phyloP scores from a whole-genome alignment of 2,329 filamentous ascomycete species.

The Massarina eburnea region DNA sequence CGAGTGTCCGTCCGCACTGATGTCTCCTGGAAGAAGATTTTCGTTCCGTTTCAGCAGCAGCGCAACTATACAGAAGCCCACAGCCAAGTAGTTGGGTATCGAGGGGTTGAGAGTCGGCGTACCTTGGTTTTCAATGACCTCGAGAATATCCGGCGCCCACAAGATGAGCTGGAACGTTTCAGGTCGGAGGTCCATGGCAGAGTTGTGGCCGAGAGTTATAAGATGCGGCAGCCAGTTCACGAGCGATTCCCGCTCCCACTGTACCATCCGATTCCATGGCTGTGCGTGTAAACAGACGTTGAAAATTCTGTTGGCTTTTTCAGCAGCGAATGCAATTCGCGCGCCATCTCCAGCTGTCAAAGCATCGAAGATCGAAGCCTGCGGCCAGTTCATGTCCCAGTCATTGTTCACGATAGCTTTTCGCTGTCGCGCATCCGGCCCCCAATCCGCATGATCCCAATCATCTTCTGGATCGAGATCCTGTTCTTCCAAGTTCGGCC shows the following conservation, averaged over 20 bases:
- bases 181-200: neutral
- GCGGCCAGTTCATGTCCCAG: neutral
- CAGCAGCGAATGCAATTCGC: slow-evolving; percentile 2
- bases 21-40: neutral
- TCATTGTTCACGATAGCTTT: neutral
- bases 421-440: neutral
- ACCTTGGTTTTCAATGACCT: neutral
- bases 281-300: neutral
- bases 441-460: slow-evolving; percentile 4
- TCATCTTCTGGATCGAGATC: neutral
- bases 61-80: slow-evolving; percentile 1
- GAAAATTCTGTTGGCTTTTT: neutral
- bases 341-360: neutral
- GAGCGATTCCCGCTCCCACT: neutral
- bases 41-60: neutral
- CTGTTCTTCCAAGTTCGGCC: slow-evolving; percentile 1
- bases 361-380: neutral
- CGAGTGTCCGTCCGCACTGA: neutral
- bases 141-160: neutral
- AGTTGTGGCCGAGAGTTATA: slow-evolving; percentile 1
- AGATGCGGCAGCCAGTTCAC: slow-evolving; percentile 3
- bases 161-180: slow-evolving; percentile 2
- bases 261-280: neutral
- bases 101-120: neutral
- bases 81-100: neutral